Evolutionary conservation across 768 basidiomycete species (phyloP).

Genomic region (Tulasnella sp.): DNA sequence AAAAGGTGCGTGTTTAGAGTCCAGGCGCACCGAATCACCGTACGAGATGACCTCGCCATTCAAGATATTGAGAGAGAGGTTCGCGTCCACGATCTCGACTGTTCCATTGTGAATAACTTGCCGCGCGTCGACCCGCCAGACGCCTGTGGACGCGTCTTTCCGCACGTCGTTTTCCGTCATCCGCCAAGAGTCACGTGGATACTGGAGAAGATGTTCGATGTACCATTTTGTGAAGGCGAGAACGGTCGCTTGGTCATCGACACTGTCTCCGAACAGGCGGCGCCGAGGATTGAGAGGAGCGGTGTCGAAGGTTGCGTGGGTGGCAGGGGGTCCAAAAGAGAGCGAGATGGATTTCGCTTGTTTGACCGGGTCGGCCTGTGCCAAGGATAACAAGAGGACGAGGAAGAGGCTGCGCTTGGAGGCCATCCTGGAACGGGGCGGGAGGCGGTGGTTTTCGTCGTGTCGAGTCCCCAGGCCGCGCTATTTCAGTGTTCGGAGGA

Average conservation of each 20-base stretch:
- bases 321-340: constrained; percentile 80
- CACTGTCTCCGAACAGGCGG: constrained; percentile 42
- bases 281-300: constrained; percentile 45
- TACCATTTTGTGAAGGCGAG: constrained; percentile 66
- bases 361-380: not conserved
- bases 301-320: constrained; percentile 57
- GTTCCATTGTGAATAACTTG: constrained; percentile 72
- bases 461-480: too few relatives aligned
- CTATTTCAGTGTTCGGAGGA: too few relatives aligned
- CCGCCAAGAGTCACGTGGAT: constrained; percentile 43
- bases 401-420: not conserved
- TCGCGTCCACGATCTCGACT: constrained; percentile 84
- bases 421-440: not conserved
- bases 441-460: too few relatives aligned
- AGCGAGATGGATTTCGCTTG: constrained; percentile 52
- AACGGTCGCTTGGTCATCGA: constrained; percentile 49
- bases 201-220: constrained; percentile 54
- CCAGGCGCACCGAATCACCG: constrained; percentile 74
- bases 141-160: constrained; percentile 78
- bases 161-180: constrained; percentile 78
- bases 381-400: not conserved
- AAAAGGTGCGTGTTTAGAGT: not conserved
- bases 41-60: constrained; percentile 81
- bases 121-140: constrained; percentile 85
- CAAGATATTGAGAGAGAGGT: constrained; percentile 92